A percentile compares a stretch with the other conserved stretches of the same genome.
Evolutionary conservation across 148 eudicot genomes (phyloP).

Genomic region (Fagopyrum esculentum): DNA sequence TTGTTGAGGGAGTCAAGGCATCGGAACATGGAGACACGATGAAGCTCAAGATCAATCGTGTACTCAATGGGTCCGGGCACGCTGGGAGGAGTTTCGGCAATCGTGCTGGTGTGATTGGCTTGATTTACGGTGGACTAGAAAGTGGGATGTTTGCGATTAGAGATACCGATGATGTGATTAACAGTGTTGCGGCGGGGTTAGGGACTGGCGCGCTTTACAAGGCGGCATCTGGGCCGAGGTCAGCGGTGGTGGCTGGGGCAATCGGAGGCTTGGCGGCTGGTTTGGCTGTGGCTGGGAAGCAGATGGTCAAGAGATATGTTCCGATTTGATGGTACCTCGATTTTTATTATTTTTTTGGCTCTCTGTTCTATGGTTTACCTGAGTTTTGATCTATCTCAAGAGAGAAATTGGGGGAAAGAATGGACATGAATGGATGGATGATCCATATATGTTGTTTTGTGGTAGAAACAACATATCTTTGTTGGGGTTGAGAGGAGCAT

Average conservation of each 20-base stretch:
- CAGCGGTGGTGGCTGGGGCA: constrained; percentile 86
- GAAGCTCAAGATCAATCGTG: constrained; percentile 60
- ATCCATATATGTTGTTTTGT: constrained; percentile 10
- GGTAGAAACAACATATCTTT: neutral
- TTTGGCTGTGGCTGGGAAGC: constrained; percentile 57
- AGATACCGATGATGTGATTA: constrained; percentile 67
- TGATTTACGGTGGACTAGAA: constrained; percentile 75
- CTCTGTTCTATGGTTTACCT: neutral
- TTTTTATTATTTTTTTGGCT: neutral
- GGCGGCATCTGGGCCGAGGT: constrained; percentile 78
- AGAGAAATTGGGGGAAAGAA: neutral
- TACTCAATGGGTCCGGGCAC: constrained; percentile 57
- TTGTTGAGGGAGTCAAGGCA: constrained; percentile 38
- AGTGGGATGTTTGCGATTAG: constrained; percentile 58
- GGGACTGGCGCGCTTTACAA: constrained; percentile 70
- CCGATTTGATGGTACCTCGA: constrained; percentile 22
- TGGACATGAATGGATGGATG: neutral
- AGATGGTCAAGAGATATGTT: constrained; percentile 53
- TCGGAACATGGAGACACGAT: constrained; percentile 51
- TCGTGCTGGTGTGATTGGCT: constrained; percentile 62
- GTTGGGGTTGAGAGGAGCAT: constrained; percentile 3
- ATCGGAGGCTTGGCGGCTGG: constrained; percentile 78
- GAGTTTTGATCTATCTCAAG: constrained; percentile 4
- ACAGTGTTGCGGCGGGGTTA: constrained; percentile 84
- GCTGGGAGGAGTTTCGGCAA: constrained; percentile 67